A percentile compares a stretch with the other conserved stretches of the same genome.
These are phyloP conservation scores for Kurtzmaniella quercitrusa DNA, from an alignment of 1,139 yeast species.

Conservation along the genomic window DNA sequence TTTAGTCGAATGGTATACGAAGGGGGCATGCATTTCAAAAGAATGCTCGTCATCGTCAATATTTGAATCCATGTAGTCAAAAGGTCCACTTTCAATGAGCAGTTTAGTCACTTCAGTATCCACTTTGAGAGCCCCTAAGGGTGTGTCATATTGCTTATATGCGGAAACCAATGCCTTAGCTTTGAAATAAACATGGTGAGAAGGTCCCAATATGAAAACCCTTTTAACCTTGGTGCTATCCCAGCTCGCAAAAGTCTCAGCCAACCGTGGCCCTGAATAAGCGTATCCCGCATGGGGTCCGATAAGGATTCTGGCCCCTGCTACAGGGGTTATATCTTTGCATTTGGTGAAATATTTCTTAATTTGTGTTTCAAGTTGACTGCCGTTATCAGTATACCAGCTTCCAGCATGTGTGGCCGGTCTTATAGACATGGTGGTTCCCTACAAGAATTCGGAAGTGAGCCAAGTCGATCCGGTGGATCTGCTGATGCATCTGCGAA, in stretches of 20 bases:
- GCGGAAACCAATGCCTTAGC: slow-evolving; percentile 54
- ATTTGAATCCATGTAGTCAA: slow-evolving; percentile 53
- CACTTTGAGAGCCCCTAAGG: slow-evolving; percentile 70
- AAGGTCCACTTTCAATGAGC: slow-evolving; percentile 25
- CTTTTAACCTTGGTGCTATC: slow-evolving; percentile 56
- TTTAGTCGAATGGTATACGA: slow-evolving; percentile 47
- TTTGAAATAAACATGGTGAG: slow-evolving; percentile 83
- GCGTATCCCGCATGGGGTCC: slow-evolving; percentile 90
- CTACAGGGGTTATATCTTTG: slow-evolving; percentile 20
- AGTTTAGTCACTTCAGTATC: slow-evolving; percentile 46
- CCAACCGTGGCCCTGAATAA: slow-evolving; percentile 76
- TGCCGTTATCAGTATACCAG: slow-evolving; percentile 65
- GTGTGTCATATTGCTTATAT: slow-evolving; percentile 66
- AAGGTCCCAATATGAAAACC: slow-evolving; percentile 84
- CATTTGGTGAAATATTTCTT: slow-evolving; percentile 30
- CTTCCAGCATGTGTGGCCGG: slow-evolving; percentile 85
- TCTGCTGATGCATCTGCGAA: neutral
- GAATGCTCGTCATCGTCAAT: slow-evolving; percentile 88
- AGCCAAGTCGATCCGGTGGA: neutral
- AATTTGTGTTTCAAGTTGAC: slow-evolving; percentile 46
- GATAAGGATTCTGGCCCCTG: slow-evolving; percentile 60
- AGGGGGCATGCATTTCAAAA: slow-evolving; percentile 93
- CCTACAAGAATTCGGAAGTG: neutral
- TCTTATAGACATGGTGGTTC: slow-evolving; percentile 30
- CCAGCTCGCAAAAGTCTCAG: slow-evolving; percentile 72